Evolutionary conservation across 2,329 filamentous ascomycete genomes (phyloP).

Genomic region (Colletotrichum caudatum): DNA sequence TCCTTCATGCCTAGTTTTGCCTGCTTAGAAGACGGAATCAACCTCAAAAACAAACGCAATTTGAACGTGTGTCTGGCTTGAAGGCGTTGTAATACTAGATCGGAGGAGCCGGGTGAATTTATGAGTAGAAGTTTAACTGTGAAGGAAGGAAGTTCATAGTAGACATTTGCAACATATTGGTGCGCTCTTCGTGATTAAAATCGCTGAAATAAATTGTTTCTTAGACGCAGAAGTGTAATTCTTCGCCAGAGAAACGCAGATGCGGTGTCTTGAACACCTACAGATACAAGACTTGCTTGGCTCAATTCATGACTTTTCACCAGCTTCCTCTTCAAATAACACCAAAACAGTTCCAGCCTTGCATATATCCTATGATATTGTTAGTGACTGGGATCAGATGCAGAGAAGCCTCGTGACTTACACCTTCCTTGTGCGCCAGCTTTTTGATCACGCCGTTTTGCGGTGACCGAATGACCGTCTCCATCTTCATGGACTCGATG

Average conservation of each 20-base stretch:
- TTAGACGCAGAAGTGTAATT: no score
- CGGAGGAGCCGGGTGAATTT: slow-evolving; percentile 63
- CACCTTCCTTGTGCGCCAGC: slow-evolving; percentile 79
- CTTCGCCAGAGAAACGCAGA: neutral
- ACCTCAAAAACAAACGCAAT: slow-evolving; percentile 81
- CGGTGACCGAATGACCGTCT: slow-evolving; percentile 83
- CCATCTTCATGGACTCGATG: slow-evolving; percentile 93
- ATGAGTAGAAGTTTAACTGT: slow-evolving; percentile 43
- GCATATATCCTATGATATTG: slow-evolving; percentile 73
- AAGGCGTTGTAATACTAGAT: slow-evolving; percentile 71
- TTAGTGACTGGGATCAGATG: slow-evolving; percentile 41
- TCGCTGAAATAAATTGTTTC: neutral
- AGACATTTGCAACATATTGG: no score
- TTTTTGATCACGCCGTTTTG: slow-evolving; percentile 78
- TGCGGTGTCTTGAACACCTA: neutral
- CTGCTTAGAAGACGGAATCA: slow-evolving; percentile 75
- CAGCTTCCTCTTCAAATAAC: slow-evolving; percentile 71
- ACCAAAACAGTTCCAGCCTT: slow-evolving; percentile 82
- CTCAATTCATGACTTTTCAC: slow-evolving; percentile 38
- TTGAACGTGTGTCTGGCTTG: slow-evolving; percentile 81
- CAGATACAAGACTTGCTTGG: neutral
- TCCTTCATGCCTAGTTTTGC: slow-evolving; percentile 79
- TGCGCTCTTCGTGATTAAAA: no score
- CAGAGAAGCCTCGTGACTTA: slow-evolving; percentile 57
- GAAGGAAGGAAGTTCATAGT: neutral